These are phyloP conservation scores for Dryas integrifolia DNA, from an alignment of 331 rosid genomes.

Conservation along the genomic window DNA sequence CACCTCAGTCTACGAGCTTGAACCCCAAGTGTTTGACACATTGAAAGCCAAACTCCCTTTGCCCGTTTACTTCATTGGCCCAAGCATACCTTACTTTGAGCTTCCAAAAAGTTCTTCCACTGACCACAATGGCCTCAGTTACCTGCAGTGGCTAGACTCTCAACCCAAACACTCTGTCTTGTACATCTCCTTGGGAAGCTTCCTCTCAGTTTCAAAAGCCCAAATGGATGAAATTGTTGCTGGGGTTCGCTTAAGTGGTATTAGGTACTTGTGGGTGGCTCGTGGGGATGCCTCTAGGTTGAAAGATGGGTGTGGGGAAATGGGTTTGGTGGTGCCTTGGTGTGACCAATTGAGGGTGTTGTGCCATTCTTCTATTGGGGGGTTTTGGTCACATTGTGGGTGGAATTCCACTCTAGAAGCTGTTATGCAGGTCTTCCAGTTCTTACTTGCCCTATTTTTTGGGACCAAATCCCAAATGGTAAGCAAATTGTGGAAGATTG, in stretches of 20 bases:
- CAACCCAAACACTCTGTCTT: conserved; percentile 48
- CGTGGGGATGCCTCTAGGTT: conserved; percentile 33
- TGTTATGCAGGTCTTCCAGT: conserved; percentile 43
- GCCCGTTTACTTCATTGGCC: conserved; percentile 54
- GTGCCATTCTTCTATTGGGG: conserved; percentile 45
- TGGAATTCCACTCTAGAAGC: conserved; percentile 52
- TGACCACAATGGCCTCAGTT: conserved; percentile 14
- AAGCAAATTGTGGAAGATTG: conserved; percentile 48
- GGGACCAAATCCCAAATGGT: conserved; percentile 37
- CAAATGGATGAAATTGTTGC: conserved; percentile 46
- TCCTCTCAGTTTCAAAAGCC: conserved; percentile 34
- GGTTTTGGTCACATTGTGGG: conserved; percentile 53
- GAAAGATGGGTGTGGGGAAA: conserved; percentile 22
- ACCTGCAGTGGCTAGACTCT: conserved; percentile 40
- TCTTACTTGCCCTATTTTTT: conserved; percentile 37
- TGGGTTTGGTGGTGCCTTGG: conserved; percentile 48
- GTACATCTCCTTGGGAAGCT: conserved; percentile 51
- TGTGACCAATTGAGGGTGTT: conserved; percentile 57
- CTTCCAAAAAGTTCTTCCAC: conserved; percentile 2
- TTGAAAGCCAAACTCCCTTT: conserved; percentile 35
- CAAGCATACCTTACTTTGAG: conserved; percentile 48
- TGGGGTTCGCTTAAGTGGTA: conserved; percentile 38
- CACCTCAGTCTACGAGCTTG: conserved; percentile 54
- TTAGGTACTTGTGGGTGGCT: conserved; percentile 42
- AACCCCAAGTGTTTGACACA: conserved; percentile 38